Evolutionary conservation across 768 basidiomycete species (phyloP), one percentile per base, ranked within the genome.

Genomic region (Mycena galericulata): DNA sequence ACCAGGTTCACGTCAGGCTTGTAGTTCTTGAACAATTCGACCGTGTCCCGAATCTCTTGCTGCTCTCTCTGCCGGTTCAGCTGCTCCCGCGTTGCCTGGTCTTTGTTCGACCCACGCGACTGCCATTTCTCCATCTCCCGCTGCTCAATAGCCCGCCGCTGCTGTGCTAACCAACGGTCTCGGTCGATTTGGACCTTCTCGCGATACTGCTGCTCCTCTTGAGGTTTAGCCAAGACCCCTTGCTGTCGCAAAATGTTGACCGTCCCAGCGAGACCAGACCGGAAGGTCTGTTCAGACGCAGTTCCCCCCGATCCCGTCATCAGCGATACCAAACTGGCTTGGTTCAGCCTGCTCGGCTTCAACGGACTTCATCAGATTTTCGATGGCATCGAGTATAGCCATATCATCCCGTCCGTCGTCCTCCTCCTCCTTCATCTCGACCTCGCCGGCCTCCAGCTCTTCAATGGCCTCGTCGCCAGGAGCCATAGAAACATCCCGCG

Each of bases 1-100:
- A 93, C 93, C 75, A 99, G 94, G 71, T 97, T 95, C 74, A 99
- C 86, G 80, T 97, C 97, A 7, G 98, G 98, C 80, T 97, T 98
- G 85, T 99, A 99, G 76, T 90, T 88, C 81, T 92, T 95, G 87
- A 92, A 99, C 55, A 89, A 78, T 36, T 97, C 94, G 65, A 95
- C 80, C 57, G 88, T 87, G 22, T 94, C 88, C 45, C 94, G 87
- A 7, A 95, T 92, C 71, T 98, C 97, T 71, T 95, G 92, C 77
- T 96, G 93, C 75, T 99, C 97, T 26, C 97, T 89, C 67, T 91
- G 78, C 63, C 95, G 88, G 75, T 98, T 98, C 81, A 98, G 96
- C 77, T 95, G 96, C 79, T 99, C 98, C 59, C 97, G 88, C 70
- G 93, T 92, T 22, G 94, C 92, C 79, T 99, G 97, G 76, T 98